Evolutionary conservation across 768 basidiomycete species (phyloP).

Genomic region (Mrakia gelida): DNA sequence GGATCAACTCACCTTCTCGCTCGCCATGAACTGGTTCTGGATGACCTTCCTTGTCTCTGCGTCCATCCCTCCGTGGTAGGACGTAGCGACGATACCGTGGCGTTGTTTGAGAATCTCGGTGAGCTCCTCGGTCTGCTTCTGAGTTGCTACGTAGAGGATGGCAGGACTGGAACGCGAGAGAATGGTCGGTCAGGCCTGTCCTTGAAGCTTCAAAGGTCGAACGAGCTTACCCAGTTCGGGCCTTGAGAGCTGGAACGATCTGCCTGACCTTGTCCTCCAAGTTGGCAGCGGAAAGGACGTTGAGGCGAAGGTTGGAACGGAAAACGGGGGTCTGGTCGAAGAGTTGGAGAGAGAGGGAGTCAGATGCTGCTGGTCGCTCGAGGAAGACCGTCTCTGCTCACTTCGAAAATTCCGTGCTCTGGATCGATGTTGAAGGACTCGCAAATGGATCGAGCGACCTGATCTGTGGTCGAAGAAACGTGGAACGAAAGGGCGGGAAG

Average conservation of each 20-base stretch:
- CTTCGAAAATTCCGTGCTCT: constrained; percentile 47
- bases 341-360: not conserved
- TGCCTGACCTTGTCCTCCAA: constrained; percentile 45
- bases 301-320: constrained; percentile 47
- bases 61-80: constrained; percentile 51
- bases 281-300: constrained; percentile 34
- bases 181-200: too few species aligned
- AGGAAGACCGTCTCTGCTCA: not conserved
- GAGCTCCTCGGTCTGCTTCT: constrained; percentile 49
- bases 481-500: too few species aligned
- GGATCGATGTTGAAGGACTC: constrained; percentile 48
- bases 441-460: constrained; percentile 51
- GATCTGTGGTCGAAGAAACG: not conserved
- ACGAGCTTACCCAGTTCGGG: constrained; percentile 41
- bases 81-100: constrained; percentile 40
- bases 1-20: constrained; percentile 35
- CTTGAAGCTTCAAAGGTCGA: not conserved
- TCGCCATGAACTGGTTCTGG: constrained; percentile 49
- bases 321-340: constrained; percentile 46
- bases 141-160: constrained; percentile 52
- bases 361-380: not conserved
- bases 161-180: constrained; percentile 39
- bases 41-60: constrained; percentile 45
- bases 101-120: constrained; percentile 39
- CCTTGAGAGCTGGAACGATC: constrained; percentile 46